phyloP scores from a whole-genome alignment of 805 yeast genomes.

The Myxozyma neglecta region DNA sequence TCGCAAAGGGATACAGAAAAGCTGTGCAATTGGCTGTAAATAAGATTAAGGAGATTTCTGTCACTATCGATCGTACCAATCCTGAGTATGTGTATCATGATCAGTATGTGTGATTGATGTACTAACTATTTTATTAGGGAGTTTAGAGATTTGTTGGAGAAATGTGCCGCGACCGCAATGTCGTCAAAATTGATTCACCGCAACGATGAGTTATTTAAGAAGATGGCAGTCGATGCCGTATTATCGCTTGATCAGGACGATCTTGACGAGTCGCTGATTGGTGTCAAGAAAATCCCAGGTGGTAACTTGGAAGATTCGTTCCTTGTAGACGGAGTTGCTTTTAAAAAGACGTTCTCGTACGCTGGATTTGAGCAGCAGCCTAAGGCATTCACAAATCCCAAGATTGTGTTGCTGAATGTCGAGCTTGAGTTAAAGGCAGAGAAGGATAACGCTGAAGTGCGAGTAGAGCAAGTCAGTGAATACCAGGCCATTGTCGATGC shows the following conservation, averaged over 20 bases:
- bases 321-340: slow-evolving; percentile 92
- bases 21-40: slow-evolving; percentile 77
- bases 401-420: slow-evolving; percentile 79
- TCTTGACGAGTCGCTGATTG: slow-evolving; percentile 85
- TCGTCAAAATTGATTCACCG: slow-evolving; percentile 87
- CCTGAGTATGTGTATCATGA: slow-evolving; percentile 37
- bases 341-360: slow-evolving; percentile 93
- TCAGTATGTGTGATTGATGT: background rate
- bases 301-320: slow-evolving; percentile 94
- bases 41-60: slow-evolving; percentile 71
- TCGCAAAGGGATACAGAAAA: slow-evolving; percentile 80
- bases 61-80: slow-evolving; percentile 58
- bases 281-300: slow-evolving; percentile 92
- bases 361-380: slow-evolving; percentile 99
- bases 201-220: slow-evolving; percentile 85
- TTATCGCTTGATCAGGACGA: slow-evolving; percentile 79
- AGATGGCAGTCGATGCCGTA: slow-evolving; percentile 96
- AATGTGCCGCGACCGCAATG: slow-evolving; percentile 98
- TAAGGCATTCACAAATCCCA: slow-evolving; percentile 75
- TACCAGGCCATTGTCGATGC: slow-evolving; percentile 97
- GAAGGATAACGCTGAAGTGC: slow-evolving; percentile 97
- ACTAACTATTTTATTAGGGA: slow-evolving; percentile 38
- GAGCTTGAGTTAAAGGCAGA: slow-evolving; percentile 97
- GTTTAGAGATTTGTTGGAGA: slow-evolving; percentile 74
- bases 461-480: slow-evolving; percentile 89